phyloP scores from a whole-genome alignment of 2,329 filamentous ascomycete genomes.

The Ustulina deusta region DNA sequence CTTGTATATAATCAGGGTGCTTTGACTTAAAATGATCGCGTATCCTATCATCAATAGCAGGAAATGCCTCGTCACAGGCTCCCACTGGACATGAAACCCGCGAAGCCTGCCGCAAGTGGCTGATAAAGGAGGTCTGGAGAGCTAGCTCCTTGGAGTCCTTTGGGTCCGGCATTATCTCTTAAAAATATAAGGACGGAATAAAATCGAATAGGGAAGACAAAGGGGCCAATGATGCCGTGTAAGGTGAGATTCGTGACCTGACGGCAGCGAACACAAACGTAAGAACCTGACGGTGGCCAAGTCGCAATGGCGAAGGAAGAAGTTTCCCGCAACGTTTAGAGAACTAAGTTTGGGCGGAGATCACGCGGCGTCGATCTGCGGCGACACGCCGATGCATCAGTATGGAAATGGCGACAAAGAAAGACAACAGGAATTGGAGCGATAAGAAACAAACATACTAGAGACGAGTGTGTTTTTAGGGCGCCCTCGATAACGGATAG shows the following conservation, averaged over 20 bases:
- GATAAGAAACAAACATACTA: too few relatives aligned
- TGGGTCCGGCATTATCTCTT: conserved; percentile 23
- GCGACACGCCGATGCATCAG: too few relatives aligned
- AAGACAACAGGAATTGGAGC: neutral
- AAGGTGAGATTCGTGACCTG: neutral
- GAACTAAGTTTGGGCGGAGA: neutral
- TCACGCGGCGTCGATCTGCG: too few relatives aligned
- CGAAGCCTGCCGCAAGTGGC: conserved; percentile 26
- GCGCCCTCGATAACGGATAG: too few relatives aligned
- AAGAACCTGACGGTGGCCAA: neutral
- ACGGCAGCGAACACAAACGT: too few relatives aligned
- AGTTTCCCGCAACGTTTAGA: neutral
- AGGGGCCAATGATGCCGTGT: neutral
- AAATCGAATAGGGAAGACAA: neutral
- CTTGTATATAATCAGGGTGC: conserved; percentile 26
- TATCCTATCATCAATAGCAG: conserved; percentile 31
- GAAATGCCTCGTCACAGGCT: conserved; percentile 21
- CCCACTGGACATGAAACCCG: conserved; percentile 20
- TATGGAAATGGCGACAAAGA: neutral
- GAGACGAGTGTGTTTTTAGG: too few relatives aligned
- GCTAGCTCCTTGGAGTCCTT: conserved; percentile 32
- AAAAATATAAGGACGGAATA: neutral
- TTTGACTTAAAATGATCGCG: conserved; percentile 25
- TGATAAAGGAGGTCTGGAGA: conserved; percentile 28
- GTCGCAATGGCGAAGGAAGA: neutral